phyloP scores from a whole-genome alignment of 1,139 yeast species.

The Zygosaccharomyces sapae region DNA sequence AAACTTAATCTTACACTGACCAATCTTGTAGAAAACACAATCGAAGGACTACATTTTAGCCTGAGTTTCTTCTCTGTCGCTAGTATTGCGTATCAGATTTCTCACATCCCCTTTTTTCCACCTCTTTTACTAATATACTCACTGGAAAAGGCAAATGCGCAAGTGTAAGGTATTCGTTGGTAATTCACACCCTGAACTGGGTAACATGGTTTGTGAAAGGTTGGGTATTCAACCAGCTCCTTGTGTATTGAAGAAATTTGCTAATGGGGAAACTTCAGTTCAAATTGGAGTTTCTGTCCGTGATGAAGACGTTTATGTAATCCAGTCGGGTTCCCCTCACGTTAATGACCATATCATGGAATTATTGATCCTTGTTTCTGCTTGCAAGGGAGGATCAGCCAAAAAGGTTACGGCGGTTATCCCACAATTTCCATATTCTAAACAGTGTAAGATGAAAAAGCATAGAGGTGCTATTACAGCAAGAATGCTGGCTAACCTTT shows the following conservation, averaged over 20 bases:
- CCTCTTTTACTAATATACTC: neutral
- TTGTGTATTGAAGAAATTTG: slow-evolving; percentile 81
- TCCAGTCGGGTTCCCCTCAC: slow-evolving; percentile 85
- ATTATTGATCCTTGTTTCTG: slow-evolving; percentile 82
- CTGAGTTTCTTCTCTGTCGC: neutral
- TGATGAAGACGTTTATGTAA: slow-evolving; percentile 94
- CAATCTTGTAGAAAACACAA: too few relatives aligned
- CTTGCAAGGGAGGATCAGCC: slow-evolving; percentile 97
- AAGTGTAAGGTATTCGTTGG: slow-evolving; percentile 97
- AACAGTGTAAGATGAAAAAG: slow-evolving; percentile 96
- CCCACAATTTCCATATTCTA: slow-evolving; percentile 96
- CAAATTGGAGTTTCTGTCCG: slow-evolving; percentile 92
- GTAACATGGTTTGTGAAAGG: slow-evolving; percentile 81
- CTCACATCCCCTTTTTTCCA: slow-evolving; percentile 1
- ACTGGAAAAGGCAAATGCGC: slow-evolving; percentile 53
- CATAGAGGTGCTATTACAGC: slow-evolving; percentile 99
- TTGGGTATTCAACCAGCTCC: slow-evolving; percentile 96
- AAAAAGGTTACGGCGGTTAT: slow-evolving; percentile 94
- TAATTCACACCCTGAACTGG: slow-evolving; percentile 91
- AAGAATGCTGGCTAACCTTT: slow-evolving; percentile 93
- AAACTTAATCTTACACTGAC: too few relatives aligned
- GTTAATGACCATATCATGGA: slow-evolving; percentile 98
- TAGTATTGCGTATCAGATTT: neutral
- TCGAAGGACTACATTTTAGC: too few relatives aligned
- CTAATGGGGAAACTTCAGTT: slow-evolving; percentile 96